These are phyloP conservation scores for Penicillium fimorum DNA, from an alignment of 495 filamentous ascomycete species.

Conservation along the genomic window DNA sequence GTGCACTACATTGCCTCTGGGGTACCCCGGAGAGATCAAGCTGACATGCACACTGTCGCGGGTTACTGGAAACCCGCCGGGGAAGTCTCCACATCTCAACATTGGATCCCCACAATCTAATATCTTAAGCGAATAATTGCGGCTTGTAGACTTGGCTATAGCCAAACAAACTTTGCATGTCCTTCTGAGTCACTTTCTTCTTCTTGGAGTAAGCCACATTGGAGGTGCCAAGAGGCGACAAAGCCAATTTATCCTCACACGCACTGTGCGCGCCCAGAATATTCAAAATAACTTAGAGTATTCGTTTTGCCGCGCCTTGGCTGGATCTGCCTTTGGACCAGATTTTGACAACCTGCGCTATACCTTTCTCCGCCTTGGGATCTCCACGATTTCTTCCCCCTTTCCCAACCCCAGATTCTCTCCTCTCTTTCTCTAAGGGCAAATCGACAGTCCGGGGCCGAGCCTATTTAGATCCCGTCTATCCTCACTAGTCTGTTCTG, in stretches of 20 bases:
- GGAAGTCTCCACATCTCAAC: constrained; percentile 15
- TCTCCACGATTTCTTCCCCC: constrained; percentile 19
- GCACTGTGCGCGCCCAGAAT: constrained; percentile 4
- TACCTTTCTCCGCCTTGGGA: constrained; percentile 32
- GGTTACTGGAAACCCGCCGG: constrained; percentile 2
- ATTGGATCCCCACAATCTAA: constrained; percentile 19
- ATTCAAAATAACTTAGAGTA: constrained; percentile 6
- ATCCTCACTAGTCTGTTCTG: constrained; percentile 8
- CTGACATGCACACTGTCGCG: constrained; percentile 1
- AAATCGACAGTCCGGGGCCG: constrained; percentile 17
- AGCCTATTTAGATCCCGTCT: constrained; percentile 26
- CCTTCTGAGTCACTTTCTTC: neutral
- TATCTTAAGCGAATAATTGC: constrained; percentile 8
- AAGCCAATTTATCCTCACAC: neutral
- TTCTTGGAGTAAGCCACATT: neutral
- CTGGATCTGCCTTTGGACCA: constrained; percentile 2
- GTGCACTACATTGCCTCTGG: constrained; percentile 5
- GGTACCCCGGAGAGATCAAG: constrained; percentile 15
- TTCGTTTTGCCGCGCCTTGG: constrained; percentile 16
- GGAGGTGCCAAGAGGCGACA: constrained; percentile 9
- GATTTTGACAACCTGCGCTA: constrained; percentile 12
- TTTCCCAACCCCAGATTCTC: constrained; percentile 21
- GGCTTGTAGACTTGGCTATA: neutral
- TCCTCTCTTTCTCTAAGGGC: constrained; percentile 13
- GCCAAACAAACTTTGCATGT: constrained; percentile 8